These are phyloP conservation scores for Trichoderma endophyticum DNA, from an alignment of 2,329 filamentous ascomycete species.

Conservation along the genomic window DNA sequence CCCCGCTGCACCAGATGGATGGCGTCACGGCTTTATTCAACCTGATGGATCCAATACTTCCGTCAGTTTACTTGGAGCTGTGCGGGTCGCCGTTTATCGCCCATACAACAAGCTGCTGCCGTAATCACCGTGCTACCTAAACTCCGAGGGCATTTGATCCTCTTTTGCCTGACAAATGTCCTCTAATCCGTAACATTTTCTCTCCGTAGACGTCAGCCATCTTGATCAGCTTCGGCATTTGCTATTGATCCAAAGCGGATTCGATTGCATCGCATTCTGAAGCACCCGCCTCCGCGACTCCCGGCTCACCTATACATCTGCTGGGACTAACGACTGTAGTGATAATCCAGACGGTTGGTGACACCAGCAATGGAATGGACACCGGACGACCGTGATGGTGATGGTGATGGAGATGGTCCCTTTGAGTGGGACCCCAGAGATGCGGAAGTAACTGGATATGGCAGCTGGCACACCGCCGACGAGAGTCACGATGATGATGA, in stretches of 20 bases:
- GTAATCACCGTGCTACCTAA: background rate
- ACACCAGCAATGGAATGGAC: background rate
- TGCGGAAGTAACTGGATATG: background rate
- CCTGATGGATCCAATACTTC: background rate
- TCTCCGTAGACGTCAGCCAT: background rate
- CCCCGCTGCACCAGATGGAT: background rate
- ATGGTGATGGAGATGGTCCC: background rate
- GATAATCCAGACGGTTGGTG: background rate
- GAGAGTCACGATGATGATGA: background rate
- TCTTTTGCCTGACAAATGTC: background rate
- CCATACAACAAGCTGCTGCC: background rate
- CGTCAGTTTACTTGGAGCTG: background rate
- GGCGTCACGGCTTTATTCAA: background rate
- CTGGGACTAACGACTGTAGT: background rate
- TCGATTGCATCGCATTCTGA: background rate
- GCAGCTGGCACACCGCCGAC: background rate
- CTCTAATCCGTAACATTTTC: background rate
- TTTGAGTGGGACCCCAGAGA: background rate
- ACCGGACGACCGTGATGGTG: background rate
- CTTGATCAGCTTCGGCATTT: background rate
- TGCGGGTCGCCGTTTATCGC: background rate
- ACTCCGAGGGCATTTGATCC: background rate
- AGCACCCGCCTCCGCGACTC: background rate
- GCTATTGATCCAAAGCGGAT: background rate
- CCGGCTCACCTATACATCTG: background rate